Conservation (phyloP, 2,329 filamentous ascomycete species). For the Nemania sp. region DNA sequence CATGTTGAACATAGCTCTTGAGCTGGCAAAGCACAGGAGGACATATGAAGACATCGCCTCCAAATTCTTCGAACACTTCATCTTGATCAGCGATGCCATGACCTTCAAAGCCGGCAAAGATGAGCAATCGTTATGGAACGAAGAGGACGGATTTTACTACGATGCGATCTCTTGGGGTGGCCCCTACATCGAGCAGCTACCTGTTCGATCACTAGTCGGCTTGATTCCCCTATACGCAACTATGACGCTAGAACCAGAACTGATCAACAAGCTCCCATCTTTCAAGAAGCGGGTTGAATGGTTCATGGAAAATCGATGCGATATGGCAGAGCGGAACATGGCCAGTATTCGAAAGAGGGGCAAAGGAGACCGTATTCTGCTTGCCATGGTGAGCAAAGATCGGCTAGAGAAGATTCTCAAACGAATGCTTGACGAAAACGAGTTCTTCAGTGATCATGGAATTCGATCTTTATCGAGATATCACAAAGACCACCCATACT, state of each 20-base stretch:
- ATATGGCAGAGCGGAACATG: constrained; percentile 91
- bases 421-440: constrained; percentile 90
- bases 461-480: constrained; percentile 91
- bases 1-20: constrained; percentile 96
- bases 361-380: constrained; percentile 82
- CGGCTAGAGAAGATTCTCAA: constrained; percentile 86
- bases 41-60: constrained; percentile 97
- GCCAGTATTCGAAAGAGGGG: constrained; percentile 88
- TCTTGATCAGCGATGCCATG: constrained; percentile 98
- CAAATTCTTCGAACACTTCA: constrained; percentile 99
- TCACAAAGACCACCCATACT: constrained; percentile 86
- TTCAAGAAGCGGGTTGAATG: constrained; percentile 94
- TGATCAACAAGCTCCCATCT: constrained; percentile 86
- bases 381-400: constrained; percentile 91
- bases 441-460: constrained; percentile 88
- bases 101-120: constrained; percentile 73
- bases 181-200: constrained; percentile 89
- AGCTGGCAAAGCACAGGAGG: constrained; percentile 90
- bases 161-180: constrained; percentile 97
- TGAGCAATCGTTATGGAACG: constrained; percentile 91
- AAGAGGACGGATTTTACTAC: constrained; percentile 96
- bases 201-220: constrained; percentile 88
- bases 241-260: constrained; percentile 87
- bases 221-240: constrained; percentile 93
- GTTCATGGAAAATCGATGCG: constrained; percentile 87